Evolutionary conservation across 2,329 filamentous ascomycete genomes (phyloP), one percentile per base, ranked within the genome.

Genomic region (Hypoxylon sp.): DNA sequence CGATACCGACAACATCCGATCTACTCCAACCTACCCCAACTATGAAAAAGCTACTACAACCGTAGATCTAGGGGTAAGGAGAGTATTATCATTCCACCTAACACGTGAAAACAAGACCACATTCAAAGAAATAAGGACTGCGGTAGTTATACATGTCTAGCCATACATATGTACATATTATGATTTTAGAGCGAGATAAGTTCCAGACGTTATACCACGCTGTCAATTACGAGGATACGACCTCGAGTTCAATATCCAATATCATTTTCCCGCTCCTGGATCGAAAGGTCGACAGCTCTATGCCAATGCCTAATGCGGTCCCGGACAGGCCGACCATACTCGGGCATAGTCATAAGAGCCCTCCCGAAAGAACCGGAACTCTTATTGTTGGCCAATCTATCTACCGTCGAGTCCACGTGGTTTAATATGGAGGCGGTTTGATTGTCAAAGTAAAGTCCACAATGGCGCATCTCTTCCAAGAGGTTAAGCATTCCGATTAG

Each of bases 401-500:
- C 44, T 10, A 78, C 24, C 4, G 69, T 69, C 4, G 63, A n/a
- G 48, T 81, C 72, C 17, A 82, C 80, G 24, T 69, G 73, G 19
- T 76, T 66, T 5, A 84, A 63, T 14, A 84, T 68, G 6, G 69
- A 70, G n/a, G 83, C 75, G 0, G 87, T 88, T 22, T 78, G 78
- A 10, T 73, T 69, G 71, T 91, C 85, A 66, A 87, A 88, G 52
- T 85, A 84, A 3, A 92, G 81, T 0, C 90, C 90, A 1, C 86
- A 85, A 35, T 85, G 81, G 44, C 86, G 85, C 91, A 93, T 92
- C 79, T 93, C 90, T 46, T 85, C 82, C 4, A 93, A 80, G 1
- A 91, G 77, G 3, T 84, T 80, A 54, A 89, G 79, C 24, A 91
- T 86, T 0, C 83, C 83, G 3, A 75, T 70, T 1, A 88, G 82